Evolutionary conservation across 768 basidiomycete species (phyloP).

Genomic region (Trametopsis cervina): DNA sequence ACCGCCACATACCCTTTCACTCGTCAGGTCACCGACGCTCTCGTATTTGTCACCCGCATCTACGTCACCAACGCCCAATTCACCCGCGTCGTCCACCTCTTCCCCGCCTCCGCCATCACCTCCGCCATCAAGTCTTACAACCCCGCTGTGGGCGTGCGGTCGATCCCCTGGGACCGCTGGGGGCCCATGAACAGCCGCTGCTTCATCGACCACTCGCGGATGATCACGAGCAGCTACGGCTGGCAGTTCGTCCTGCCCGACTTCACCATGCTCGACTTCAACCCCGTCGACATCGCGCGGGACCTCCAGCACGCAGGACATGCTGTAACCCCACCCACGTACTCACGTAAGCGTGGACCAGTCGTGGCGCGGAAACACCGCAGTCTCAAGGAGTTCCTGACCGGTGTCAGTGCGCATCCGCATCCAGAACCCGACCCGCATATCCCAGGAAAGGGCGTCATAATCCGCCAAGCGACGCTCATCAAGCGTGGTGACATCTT

Average conservation of each 20-base stretch:
- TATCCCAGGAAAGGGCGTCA: background rate
- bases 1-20: background rate
- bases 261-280: background rate
- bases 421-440: background rate
- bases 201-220: background rate
- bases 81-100: background rate
- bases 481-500: background rate
- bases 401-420: too few species aligned
- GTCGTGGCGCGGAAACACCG: background rate
- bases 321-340: too few species aligned
- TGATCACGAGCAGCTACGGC: background rate
- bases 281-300: background rate
- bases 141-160: background rate
- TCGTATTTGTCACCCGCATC: background rate
- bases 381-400: background rate
- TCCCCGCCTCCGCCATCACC: background rate
- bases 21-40: background rate
- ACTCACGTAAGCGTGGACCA: background rate
- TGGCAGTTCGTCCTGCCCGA: background rate
- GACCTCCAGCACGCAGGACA: background rate
- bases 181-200: background rate
- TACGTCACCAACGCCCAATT: background rate
- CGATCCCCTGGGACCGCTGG: background rate
- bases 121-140: background rate
- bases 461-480: background rate